Conservation (phyloP, 805 yeast genomes). For the Candida ulmi region DNA sequence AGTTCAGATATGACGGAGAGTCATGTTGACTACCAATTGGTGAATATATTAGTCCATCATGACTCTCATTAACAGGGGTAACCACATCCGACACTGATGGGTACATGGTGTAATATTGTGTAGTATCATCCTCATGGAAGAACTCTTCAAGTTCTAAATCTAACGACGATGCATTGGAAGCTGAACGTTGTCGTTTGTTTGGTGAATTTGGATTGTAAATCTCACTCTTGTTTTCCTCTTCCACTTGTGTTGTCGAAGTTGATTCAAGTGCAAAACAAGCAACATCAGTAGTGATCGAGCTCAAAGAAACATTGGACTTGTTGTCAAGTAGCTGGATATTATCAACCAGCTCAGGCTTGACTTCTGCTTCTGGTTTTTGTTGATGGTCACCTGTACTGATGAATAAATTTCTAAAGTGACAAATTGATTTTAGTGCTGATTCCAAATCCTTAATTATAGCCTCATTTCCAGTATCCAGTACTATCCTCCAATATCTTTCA, state of each 20-base stretch:
- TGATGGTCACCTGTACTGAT: no score
- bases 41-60: neutral
- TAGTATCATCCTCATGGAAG: constrained; percentile 10
- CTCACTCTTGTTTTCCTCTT: constrained; percentile 10
- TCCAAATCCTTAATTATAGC: constrained; percentile 21
- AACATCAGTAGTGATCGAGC: constrained; percentile 28
- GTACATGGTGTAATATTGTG: constrained; percentile 15
- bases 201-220: constrained; percentile 3
- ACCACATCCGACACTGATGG: constrained; percentile 2
- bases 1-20: neutral
- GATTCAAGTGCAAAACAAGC: constrained; percentile 30
- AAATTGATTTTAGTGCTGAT: constrained; percentile 23
- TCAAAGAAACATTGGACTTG: constrained; percentile 16
- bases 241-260: constrained; percentile 36
- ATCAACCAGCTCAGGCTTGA: neutral
- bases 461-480: constrained; percentile 21
- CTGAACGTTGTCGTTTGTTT: constrained; percentile 2
- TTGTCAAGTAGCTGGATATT: constrained; percentile 1
- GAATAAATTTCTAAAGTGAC: constrained; percentile 37
- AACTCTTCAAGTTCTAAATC: constrained; percentile 20
- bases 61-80: neutral
- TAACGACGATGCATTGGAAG: constrained; percentile 16
- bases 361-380: neutral
- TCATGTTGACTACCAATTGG: neutral
- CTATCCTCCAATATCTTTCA: constrained; percentile 65